phyloP scores from a whole-genome alignment of 2,329 filamentous ascomycete genomes.

The Sporothrix phasma region DNA sequence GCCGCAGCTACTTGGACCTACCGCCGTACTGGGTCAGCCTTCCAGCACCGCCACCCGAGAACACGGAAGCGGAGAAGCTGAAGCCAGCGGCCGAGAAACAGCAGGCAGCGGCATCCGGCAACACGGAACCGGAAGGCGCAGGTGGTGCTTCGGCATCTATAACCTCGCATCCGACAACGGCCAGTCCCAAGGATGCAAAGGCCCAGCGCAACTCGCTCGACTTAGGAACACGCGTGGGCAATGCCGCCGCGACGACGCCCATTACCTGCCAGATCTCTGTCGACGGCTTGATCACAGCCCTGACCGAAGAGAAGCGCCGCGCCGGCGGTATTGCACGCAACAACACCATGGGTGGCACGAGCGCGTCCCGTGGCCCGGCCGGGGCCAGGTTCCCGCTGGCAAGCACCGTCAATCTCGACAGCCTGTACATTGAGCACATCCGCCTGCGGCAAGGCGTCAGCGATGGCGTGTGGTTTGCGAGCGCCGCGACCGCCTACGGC shows the following conservation, averaged over 20 bases:
- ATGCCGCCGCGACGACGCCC: constrained; percentile 22
- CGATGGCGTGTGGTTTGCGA: constrained; percentile 47
- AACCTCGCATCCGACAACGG: not conserved
- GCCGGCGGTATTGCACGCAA: constrained; percentile 11
- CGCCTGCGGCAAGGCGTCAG: constrained; percentile 26
- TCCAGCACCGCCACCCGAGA: constrained; percentile 25
- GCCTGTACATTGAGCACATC: constrained; percentile 39
- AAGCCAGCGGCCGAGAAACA: constrained; percentile 3
- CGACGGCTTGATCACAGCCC: constrained; percentile 37
- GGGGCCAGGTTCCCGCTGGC: constrained; percentile 13
- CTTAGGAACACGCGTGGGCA: constrained; percentile 23
- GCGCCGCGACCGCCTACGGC: constrained; percentile 44
- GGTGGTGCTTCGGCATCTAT: not conserved
- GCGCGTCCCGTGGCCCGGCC: not conserved
- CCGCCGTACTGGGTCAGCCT: constrained; percentile 51
- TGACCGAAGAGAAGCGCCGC: constrained; percentile 28
- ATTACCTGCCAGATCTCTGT: constrained; percentile 41
- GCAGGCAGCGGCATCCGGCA: not conserved
- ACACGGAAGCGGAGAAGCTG: not conserved
- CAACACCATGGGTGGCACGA: constrained; percentile 15
- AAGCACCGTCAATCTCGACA: constrained; percentile 26
- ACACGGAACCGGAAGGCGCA: not conserved
- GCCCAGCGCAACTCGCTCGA: constrained; percentile 22
- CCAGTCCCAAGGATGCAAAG: not conserved
- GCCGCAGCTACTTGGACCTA: constrained; percentile 39